Conservation (phyloP, 2,329 filamentous ascomycete genomes). For the Beauveria pseudobassiana region DNA sequence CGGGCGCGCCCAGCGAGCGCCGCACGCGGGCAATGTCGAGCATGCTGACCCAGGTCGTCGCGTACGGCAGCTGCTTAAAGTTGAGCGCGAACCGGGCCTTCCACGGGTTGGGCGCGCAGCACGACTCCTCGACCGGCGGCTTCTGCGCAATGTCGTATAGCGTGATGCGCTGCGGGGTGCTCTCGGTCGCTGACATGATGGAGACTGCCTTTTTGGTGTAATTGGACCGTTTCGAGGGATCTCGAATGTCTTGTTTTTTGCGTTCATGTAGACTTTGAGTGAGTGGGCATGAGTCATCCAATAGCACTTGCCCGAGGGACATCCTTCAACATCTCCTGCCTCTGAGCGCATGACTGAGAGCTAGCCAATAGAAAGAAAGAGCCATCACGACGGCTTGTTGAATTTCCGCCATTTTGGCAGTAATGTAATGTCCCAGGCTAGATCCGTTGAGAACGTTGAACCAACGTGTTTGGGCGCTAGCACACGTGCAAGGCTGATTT, state of each 20-base stretch:
- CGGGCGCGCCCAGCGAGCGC: constrained; percentile 33
- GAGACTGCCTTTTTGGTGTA: not conserved
- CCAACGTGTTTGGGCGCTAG: not conserved
- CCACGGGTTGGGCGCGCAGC: constrained; percentile 25
- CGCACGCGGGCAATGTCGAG: constrained; percentile 45
- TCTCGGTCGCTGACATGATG: not conserved
- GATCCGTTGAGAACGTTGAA: not conserved
- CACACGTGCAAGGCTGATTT: constrained; percentile 8
- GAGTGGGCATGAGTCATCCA: not conserved
- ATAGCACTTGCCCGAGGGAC: not conserved
- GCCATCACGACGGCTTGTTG: too few species aligned
- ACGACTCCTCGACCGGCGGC: constrained; percentile 21
- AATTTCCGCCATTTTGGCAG: not conserved
- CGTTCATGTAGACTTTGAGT: not conserved
- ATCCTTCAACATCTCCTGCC: too few species aligned
- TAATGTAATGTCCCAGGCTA: too few species aligned
- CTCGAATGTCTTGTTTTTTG: not conserved
- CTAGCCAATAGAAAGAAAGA: too few species aligned
- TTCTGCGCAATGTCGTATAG: constrained; percentile 36
- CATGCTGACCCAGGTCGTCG: constrained; percentile 41
- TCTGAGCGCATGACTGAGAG: too few species aligned
- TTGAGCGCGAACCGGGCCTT: constrained; percentile 32
- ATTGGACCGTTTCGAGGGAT: not conserved
- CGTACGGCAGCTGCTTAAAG: constrained; percentile 30
- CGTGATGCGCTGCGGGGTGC: constrained; percentile 16